A percentile compares a stretch with the other conserved stretches of the same genome.
Conservation (phyloP, 345 rosid genomes). For the Combretum micranthum region DNA sequence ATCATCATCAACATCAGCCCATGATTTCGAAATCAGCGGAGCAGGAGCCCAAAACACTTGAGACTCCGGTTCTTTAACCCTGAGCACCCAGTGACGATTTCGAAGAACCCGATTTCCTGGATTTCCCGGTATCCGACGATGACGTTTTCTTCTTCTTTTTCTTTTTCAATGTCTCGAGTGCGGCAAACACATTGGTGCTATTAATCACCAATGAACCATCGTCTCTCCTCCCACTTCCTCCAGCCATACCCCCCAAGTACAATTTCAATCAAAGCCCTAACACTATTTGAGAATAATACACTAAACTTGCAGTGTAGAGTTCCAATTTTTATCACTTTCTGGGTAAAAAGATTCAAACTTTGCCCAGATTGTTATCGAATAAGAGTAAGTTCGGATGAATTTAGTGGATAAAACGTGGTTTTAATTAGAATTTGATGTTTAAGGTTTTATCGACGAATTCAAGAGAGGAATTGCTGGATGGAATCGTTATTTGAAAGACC, state of each 20-base stretch:
- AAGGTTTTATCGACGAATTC: no score
- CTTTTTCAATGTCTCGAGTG: conserved; percentile 30
- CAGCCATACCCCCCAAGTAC: conserved; percentile 6
- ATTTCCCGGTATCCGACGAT: conserved; percentile 19
- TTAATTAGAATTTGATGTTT: no score
- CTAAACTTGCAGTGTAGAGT: no score
- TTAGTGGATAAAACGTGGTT: no score
- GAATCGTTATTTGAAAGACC: no score
- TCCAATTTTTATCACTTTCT: no score
- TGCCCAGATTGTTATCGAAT: no score
- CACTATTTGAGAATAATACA: no score
- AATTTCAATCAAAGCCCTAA: not conserved
- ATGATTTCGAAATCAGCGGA: conserved; percentile 24
- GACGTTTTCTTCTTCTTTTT: conserved; percentile 20
- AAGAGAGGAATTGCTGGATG: no score
- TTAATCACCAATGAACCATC: conserved; percentile 31
- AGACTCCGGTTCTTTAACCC: conserved; percentile 13
- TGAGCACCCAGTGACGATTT: conserved; percentile 8
- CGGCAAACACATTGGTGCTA: conserved; percentile 33
- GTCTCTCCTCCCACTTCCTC: conserved; percentile 27
- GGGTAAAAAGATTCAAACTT: no score
- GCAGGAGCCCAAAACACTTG: conserved; percentile 37
- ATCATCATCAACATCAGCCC: conserved; percentile 41
- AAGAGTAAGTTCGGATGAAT: no score
- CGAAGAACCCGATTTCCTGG: conserved; percentile 16